Evolutionary conservation across 306 rosid genomes (phyloP).

Genomic region (Cicer chorassanicum): DNA sequence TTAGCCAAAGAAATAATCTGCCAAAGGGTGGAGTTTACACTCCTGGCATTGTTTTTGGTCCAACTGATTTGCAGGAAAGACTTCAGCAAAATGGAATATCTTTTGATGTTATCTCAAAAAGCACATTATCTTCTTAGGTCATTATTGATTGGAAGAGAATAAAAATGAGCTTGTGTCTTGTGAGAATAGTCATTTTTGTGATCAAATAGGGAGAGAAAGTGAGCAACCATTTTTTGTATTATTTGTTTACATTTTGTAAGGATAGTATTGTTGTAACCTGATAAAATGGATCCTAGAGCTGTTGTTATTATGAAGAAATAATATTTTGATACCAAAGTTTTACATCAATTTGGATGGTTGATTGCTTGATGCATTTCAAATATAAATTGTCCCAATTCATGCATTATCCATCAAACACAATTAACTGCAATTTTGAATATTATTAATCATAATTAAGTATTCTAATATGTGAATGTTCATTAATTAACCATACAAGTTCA

Average conservation of each 20-base stretch:
- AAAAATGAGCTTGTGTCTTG: neutral
- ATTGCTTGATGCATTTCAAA: too few relatives aligned
- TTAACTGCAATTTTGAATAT: too few relatives aligned
- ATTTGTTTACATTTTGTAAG: too few relatives aligned
- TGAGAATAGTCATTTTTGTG: neutral
- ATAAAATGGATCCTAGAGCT: too few relatives aligned
- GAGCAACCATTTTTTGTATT: neutral
- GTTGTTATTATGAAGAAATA: too few relatives aligned
- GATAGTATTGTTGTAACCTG: neutral
- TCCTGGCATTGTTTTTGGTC: conserved; percentile 82
- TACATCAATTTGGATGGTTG: too few relatives aligned
- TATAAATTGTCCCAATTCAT: too few relatives aligned
- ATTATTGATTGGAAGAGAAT: conserved; percentile 1
- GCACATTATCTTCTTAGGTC: conserved; percentile 46
- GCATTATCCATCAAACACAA: too few relatives aligned
- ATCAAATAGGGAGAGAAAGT: neutral
- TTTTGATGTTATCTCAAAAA: conserved; percentile 73
- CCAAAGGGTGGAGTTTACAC: conserved; percentile 79
- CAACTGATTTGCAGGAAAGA: conserved; percentile 75
- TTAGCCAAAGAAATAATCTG: conserved; percentile 61
- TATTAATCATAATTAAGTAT: too few relatives aligned
- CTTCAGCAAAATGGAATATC: conserved; percentile 82
- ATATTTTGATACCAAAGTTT: too few relatives aligned
- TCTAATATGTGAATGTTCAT: too few relatives aligned
- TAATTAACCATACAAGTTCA: too few relatives aligned